Evolutionary conservation across 2,329 filamentous ascomycete genomes (phyloP), one percentile per base, ranked within the genome.

Genomic region (Ophiostoma sp.): DNA sequence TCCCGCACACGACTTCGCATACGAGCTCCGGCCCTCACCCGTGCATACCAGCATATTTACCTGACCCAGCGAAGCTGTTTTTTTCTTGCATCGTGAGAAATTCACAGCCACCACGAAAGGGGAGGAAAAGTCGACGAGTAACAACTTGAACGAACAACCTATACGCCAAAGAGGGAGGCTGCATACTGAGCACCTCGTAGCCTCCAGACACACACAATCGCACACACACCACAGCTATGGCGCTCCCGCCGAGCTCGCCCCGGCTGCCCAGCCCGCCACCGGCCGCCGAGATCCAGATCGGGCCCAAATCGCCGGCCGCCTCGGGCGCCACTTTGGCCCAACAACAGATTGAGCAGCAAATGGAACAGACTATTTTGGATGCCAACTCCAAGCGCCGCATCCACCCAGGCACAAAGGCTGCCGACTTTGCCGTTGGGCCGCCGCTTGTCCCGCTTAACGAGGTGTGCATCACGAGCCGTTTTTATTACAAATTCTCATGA

Each of bases 221-320:
- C 45, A 17, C 42, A 19, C 42, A 22, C 76, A 15, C 22, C 12
- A 1, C 33, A 31, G 19, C 28, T 12, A 82, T 77, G 76, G 89
- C 90, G 87, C 82, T 89, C 76, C 83, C 88, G 78, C 91, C 93
- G 76, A 95, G 90, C 82, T 98, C 95, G 66, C 95, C 96, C 76
- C 92, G 96, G 80, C 90, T 99, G 70, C 96, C 96, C 74, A 98
- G 94, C 82, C 96, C 96, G 75, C 96, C 96, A 74, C 96, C 96
- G 45, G 91, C 97, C 73, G 94, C 95, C 75, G 96, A 99, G 83
- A 96, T 97, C 77, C 95, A 98, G 84, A 91, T 97, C 76, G 92
- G 90, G 69, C 80, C 81, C 63, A 78, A 79, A 64, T 78, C 78
- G 42, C 77, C 78, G n/a, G 76, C 76, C 3, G 33, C 50, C 12